Percentiles rank a stretch among this genome's conserved stretches.
Conservation (phyloP, 2,329 filamentous ascomycete species). For the Verticillium nubilum region DNA sequence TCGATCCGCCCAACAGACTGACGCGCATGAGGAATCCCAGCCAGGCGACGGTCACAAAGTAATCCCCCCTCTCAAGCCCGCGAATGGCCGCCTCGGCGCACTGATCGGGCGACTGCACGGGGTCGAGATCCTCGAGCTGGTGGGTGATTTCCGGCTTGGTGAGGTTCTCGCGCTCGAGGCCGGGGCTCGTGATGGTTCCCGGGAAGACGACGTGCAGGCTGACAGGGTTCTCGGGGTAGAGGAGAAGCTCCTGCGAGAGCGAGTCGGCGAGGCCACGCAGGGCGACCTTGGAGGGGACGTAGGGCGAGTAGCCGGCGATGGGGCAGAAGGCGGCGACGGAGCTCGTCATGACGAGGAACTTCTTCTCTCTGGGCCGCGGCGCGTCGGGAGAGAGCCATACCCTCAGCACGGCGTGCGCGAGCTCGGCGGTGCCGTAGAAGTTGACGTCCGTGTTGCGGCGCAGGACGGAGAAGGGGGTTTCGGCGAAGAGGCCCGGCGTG, state of each 20-base stretch:
- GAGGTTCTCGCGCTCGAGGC: slow-evolving; percentile 68
- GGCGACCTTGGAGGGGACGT: slow-evolving; percentile 80
- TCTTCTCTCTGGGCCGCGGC: slow-evolving; percentile 41
- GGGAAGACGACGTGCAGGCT: slow-evolving; percentile 79
- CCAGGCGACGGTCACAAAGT: slow-evolving; percentile 70
- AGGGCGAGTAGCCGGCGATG: slow-evolving; percentile 76
- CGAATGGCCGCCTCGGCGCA: slow-evolving; percentile 66
- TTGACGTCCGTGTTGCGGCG: slow-evolving; percentile 86
- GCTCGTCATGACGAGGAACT: slow-evolving; percentile 84
- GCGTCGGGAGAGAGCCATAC: slow-evolving; percentile 60
- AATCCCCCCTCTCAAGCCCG: slow-evolving; percentile 75
- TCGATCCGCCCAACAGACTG: slow-evolving; percentile 46
- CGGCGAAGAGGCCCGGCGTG: slow-evolving; percentile 70
- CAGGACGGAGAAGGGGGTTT: slow-evolving; percentile 61
- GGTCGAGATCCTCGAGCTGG: slow-evolving; percentile 77
- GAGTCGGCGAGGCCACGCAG: slow-evolving; percentile 79
- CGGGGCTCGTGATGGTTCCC: slow-evolving; percentile 74
- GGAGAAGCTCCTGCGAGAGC: slow-evolving; percentile 73
- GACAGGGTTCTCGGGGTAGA: slow-evolving; percentile 75
- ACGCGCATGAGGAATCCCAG: slow-evolving; percentile 69
- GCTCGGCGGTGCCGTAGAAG: slow-evolving; percentile 82
- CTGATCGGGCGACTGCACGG: slow-evolving; percentile 68
- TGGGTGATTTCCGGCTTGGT: slow-evolving; percentile 77
- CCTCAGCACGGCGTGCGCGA: slow-evolving; percentile 72
- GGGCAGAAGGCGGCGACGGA: slow-evolving; percentile 71